A percentile compares a stretch with the other conserved stretches of the same genome.
Conservation (phyloP, 2,329 filamentous ascomycete species). For the Phyllosticta citribraziliensis region DNA sequence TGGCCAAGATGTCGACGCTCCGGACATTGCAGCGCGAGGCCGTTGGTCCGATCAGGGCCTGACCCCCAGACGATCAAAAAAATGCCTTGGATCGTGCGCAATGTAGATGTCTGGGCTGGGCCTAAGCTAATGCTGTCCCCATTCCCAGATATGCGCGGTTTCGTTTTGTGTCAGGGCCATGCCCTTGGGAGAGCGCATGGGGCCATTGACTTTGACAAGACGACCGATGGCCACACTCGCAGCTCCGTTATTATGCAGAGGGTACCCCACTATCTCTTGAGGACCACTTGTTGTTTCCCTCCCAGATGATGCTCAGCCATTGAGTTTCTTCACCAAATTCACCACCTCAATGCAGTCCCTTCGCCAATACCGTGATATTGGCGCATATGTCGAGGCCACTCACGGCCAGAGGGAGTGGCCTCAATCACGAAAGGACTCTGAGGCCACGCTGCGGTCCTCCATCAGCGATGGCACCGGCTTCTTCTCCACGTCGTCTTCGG, state of each 20-base stretch:
- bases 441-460: not conserved
- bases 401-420: conserved; percentile 1
- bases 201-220: not conserved
- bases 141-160: not conserved
- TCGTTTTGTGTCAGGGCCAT: not conserved
- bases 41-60: not conserved
- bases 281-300: not conserved
- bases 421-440: not conserved
- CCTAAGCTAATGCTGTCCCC: not conserved
- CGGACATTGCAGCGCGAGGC: not conserved
- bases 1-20: not conserved
- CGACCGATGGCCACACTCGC: not conserved
- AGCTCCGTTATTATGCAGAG: not conserved
- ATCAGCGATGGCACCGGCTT: not conserved
- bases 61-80: not conserved
- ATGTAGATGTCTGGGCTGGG: not conserved
- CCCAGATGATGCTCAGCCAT: not conserved
- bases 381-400: conserved; percentile 3
- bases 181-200: not conserved
- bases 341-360: conserved; percentile 7
- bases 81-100: not conserved
- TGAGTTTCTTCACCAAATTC: not conserved
- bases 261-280: not conserved
- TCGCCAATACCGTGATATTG: conserved; percentile 7
- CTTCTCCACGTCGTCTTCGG: not conserved